Evolutionary conservation across 768 basidiomycete genomes (phyloP).

Genomic region (Rhizopogon roseolus): DNA sequence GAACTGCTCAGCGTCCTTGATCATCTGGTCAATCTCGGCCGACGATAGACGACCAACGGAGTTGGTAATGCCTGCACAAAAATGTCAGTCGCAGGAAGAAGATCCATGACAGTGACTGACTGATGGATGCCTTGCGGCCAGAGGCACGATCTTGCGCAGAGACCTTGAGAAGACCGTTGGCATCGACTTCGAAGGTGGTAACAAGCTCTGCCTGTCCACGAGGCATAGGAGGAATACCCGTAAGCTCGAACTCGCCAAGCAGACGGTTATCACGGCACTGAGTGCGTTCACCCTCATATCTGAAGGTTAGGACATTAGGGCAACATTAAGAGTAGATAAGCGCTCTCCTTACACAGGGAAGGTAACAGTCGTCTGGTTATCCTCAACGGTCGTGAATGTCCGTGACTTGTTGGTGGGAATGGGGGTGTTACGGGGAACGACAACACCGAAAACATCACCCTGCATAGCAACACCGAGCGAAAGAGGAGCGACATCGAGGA

Average conservation of each 20-base stretch:
- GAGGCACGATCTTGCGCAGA: conserved; percentile 98
- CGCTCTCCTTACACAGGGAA: conserved; percentile 82
- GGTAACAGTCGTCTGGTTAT: conserved; percentile 99
- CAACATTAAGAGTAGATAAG: background rate
- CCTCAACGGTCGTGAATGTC: conserved; percentile 99
- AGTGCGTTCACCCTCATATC: conserved; percentile 98
- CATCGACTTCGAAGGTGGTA: conserved; percentile 99
- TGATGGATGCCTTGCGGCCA: conserved; percentile 98
- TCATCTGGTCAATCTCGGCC: conserved; percentile 99
- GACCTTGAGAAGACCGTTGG: conserved; percentile 98
- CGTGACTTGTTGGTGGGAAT: conserved; percentile 99
- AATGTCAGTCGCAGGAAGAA: conserved; percentile 7
- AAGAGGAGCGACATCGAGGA: conserved; percentile 97
- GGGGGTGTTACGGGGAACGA: conserved; percentile 98
- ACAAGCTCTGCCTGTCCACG: conserved; percentile 99
- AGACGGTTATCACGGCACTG: conserved; percentile 99
- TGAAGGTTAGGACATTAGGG: conserved; percentile 21
- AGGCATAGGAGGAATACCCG: conserved; percentile 97
- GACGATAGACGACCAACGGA: conserved; percentile 97
- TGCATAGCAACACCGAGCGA: conserved; percentile 99
- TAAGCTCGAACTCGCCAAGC: conserved; percentile 99
- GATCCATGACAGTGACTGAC: conserved; percentile 38
- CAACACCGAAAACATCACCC: conserved; percentile 99
- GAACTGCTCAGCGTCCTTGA: conserved; percentile 98
- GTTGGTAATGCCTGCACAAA: conserved; percentile 82